Base-by-base conservation (phyloP, 2,329 filamentous ascomycete species). In the Exophiala calicioides region DNA sequence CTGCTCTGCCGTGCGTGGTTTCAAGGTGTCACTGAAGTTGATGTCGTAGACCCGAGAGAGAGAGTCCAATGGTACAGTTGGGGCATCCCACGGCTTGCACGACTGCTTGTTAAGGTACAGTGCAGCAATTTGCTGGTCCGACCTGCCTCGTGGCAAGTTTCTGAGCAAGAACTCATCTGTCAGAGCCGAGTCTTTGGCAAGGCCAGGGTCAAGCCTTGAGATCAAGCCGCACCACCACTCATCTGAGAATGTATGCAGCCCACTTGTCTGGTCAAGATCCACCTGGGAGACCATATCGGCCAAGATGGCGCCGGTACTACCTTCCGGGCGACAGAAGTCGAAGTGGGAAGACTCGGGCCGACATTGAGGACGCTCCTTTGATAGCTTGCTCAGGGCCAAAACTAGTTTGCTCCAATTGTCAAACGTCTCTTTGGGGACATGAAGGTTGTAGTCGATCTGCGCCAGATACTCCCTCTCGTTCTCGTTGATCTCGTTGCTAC, bases 351-450 rank as follows among this genome's bases (percentile, higher is more conserved):
- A 32, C 16, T 39, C 32, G 12, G 36, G 24, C 7, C 23, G 26
- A 21, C 42, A 50, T 27, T 24, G 42, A n/a, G 51, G 45, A 23
- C 41, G 23, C 23, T 52, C 46, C 33, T 47, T 57, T 4, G 55
- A 52, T 19, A 56, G 38, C 12, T 44, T 49, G 33, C 58, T 59
- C 20, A 60, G 34, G n/a, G 50, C 88, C 57, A 95, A 73, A 42
- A 97, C 88, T 55, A 96, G 85, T 54, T 95, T 88, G 33, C 89
- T 91, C 93, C 93, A 98, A 56, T 87, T 84, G 66, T 93, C 86
- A 71, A 95, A 97, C 7, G 88, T 79, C 3, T 85, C 79, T 58
- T 96, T 90, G 1, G 89, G 85, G 55, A 98, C 91, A 67, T 98
- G 93, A 21, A 98, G 80, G 62, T 90, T 88, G 90, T 91, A 98